Evolutionary conservation across 140 eudicot genomes (phyloP).

Genomic region (Flaveria floridana): DNA sequence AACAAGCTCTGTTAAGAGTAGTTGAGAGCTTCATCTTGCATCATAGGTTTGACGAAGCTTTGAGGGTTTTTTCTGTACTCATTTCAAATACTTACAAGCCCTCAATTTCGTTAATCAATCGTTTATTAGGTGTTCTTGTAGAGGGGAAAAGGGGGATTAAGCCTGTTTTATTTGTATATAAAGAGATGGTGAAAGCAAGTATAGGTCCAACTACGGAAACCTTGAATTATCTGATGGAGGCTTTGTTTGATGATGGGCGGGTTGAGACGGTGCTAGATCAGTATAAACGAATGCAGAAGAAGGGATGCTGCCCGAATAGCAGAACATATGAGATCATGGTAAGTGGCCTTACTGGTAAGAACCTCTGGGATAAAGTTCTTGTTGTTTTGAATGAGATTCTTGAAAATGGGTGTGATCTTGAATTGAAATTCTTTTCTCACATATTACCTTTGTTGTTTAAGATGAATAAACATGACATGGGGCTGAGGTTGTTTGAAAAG

Average conservation of each 20-base stretch:
- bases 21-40: conserved; percentile 46
- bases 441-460: conserved; percentile 54
- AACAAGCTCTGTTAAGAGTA: conserved; percentile 45
- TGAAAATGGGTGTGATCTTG: conserved; percentile 49
- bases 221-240: conserved; percentile 57
- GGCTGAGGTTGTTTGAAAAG: conserved; percentile 46
- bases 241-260: conserved; percentile 56
- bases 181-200: conserved; percentile 79
- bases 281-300: conserved; percentile 57
- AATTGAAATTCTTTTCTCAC: conserved; percentile 37
- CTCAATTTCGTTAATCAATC: conserved; percentile 43
- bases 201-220: conserved; percentile 56
- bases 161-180: conserved; percentile 65
- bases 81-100: conserved; percentile 41
- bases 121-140: conserved; percentile 57
- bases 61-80: conserved; percentile 48
- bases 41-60: conserved; percentile 60
- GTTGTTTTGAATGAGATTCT: conserved; percentile 54
- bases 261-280: conserved; percentile 64
- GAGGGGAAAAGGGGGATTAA: conserved; percentile 52
- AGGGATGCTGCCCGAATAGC: conserved; percentile 57
- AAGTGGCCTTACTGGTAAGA: conserved; percentile 45
- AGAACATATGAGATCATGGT: conserved; percentile 61
- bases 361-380: conserved; percentile 52
- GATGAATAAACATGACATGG: conserved; percentile 40